These are phyloP conservation scores for Strigomonas galati DNA, from an alignment of 208 protist species.

Conservation along the genomic window DNA sequence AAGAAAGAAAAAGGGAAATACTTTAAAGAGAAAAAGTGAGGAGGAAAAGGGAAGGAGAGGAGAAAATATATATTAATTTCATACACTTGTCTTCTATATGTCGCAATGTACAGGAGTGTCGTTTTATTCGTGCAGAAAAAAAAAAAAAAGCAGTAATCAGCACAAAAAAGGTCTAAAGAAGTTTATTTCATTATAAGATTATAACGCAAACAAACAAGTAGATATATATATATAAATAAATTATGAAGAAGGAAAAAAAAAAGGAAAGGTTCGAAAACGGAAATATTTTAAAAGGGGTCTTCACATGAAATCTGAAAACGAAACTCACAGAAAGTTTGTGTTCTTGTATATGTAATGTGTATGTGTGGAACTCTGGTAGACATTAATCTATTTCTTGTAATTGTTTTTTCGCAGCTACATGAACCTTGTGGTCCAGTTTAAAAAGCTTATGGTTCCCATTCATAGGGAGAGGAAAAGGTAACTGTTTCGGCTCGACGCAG, in stretches of 20 bases:
- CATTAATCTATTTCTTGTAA: conserved; percentile 46
- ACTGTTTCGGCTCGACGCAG: conserved; percentile 63
- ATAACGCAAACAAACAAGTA: background rate
- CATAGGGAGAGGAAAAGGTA: conserved; percentile 89
- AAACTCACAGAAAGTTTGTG: background rate
- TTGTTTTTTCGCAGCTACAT: conserved; percentile 69
- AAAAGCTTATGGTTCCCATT: conserved; percentile 89
- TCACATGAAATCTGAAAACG: background rate
- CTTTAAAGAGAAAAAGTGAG: no score
- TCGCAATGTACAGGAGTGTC: background rate
- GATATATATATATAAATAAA: background rate
- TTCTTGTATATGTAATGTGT: conserved; percentile 4
- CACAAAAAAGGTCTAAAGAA: background rate
- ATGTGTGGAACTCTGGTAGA: background rate
- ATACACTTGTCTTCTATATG: background rate
- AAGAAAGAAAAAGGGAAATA: no score
- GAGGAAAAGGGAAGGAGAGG: background rate
- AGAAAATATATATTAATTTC: background rate
- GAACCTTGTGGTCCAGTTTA: conserved; percentile 69
- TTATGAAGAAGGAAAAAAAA: conserved; percentile 1
- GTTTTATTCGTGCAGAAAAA: background rate
- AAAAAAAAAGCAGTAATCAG: background rate
- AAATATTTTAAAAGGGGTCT: background rate
- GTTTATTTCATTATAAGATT: background rate
- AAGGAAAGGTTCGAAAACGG: background rate